Base-by-base conservation (phyloP, 306 rosid species). In the Prunus armeniaca region DNA sequence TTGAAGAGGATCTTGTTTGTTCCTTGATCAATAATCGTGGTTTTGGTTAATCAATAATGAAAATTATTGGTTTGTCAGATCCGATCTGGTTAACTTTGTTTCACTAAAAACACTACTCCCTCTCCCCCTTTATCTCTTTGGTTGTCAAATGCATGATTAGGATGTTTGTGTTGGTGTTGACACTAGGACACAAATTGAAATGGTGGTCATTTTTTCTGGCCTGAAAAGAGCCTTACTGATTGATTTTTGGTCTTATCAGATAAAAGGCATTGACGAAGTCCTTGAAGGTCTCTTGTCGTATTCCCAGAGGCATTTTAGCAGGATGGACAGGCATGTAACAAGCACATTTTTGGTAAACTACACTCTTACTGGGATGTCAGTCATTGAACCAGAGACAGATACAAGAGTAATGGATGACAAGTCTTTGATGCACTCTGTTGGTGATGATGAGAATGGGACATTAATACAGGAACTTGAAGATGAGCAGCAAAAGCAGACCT, bases 251-350 rank as follows among this genome's bases (percentile, higher is more conserved):
- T 18, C 22, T 10, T 60, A 22, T 83, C 96, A 95, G 98, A 84
- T 92, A 62, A 95, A 95, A 82, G 98, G 97, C 75, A 74, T 90
- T 14, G 87, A 83, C 11, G 91, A 87, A 75, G 80, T 95, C 58
- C 92, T 95, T 73, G 97, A 95, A 87, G 96, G 89, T 69, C 88
- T 95, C 22, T 72, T 88, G 50, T 93, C 97, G 45, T 92, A 90
- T 82, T 87, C 96, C 34, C 96, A 92, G 79, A 95, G 98, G 85
- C 98, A 95, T 82, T 87, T 81, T 70, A 82, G 88, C 87, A 83
- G 98, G 83, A 76, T 89, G 76, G 98, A 95, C 85, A 88, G 97
- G 88, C 92, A 84, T 51, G 96, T 90, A n/a, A 90, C 97, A 81
- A 83, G 89, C 88, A 84, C 92, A 20, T 92, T 82, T 80, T 79